Evolutionary conservation across 768 basidiomycete species (phyloP), one percentile per base, ranked within the genome.

Genomic region (Tulasnella calospora): DNA sequence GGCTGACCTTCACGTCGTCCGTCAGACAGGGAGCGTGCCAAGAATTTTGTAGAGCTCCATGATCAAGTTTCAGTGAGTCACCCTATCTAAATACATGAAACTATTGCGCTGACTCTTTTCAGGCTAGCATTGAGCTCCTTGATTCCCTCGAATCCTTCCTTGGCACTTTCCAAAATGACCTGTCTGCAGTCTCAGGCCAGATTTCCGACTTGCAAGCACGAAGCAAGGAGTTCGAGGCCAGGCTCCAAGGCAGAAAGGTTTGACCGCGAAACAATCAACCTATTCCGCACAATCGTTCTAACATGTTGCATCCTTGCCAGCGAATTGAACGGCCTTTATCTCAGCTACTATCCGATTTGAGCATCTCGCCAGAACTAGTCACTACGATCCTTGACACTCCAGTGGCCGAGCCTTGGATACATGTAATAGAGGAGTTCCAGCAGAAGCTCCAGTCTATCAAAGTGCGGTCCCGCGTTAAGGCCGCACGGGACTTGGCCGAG

Each of bases 131-230:
- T 19, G 88, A 87, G 79, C 88, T 99, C 27, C 87, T 99, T 75
- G 92, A 95, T 82, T 94, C 94, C 0, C 88, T 99, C 3, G 92
- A 98, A 81, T 88, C 90, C 1, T 99, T 99, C 84, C 88, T 99
- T 15, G 95, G 95, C 2, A 98, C 94, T 0, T 99, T 99, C 82
- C 97, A 98, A 84, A 92, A 88, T 81, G 97, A 99, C 84, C 87
- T 99, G 30, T 93, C 95, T 7, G 92, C 92, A 1, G 98, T 99
- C 13, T 98, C 98, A 2, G 94, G 95, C 3, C 96, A 99, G 83
- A 97, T 99, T 83, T 93, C 94, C 0, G 95, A 98, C 80, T 87
- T 99, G 33, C 98, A 99, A 82, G 89, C 90, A 80, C 88, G 94
- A 44, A 96, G 95, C 83, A 92, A 93, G 81, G 93, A 93, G 57